A percentile compares a stretch with the other conserved stretches of the same genome.
Evolutionary conservation across 352 stramenopile species (phyloP).

Genomic region (Globisporangium nunn): DNA sequence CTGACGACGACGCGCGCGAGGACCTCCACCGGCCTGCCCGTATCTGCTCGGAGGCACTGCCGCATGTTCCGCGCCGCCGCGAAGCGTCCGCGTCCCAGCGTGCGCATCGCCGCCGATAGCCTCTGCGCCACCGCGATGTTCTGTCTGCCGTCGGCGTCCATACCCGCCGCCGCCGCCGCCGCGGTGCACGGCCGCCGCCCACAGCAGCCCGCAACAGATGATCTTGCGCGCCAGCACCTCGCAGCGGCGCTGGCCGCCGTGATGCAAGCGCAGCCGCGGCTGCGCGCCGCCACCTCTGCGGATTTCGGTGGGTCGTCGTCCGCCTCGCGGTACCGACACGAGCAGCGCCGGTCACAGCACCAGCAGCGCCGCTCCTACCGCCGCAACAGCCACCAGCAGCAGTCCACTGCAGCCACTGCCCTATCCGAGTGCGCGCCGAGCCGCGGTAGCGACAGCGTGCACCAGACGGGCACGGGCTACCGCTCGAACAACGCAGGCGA

Average conservation of each 20-base stretch:
- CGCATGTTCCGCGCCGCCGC: slow-evolving; percentile 6
- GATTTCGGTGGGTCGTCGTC: slow-evolving; percentile 3
- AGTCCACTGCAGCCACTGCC: not conserved
- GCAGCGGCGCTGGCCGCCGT: slow-evolving; percentile 4
- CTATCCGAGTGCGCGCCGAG: not conserved
- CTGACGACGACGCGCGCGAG: not conserved
- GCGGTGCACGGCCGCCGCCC: not conserved
- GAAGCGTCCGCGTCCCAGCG: slow-evolving; percentile 10
- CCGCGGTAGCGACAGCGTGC: slow-evolving; percentile 24
- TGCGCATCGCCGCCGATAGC: not conserved
- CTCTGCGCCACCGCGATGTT: too few species aligned
- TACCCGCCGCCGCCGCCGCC: too few species aligned
- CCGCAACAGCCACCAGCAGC: not conserved
- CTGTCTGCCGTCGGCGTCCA: too few species aligned
- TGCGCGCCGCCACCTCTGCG: not conserved
- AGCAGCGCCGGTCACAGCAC: not conserved
- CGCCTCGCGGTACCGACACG: not conserved
- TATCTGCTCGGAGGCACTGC: not conserved
- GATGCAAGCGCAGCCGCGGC: slow-evolving; percentile 4
- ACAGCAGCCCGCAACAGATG: not conserved
- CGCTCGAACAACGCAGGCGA: slow-evolving; percentile 73
- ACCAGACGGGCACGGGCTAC: slow-evolving; percentile 55
- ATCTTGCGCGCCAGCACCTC: slow-evolving; percentile 8
- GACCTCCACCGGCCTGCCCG: too few species aligned
- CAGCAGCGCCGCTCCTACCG: not conserved